Evolutionary conservation across 2,329 filamentous ascomycete genomes (phyloP).

Genomic region (Coleophoma cylindrospora): DNA sequence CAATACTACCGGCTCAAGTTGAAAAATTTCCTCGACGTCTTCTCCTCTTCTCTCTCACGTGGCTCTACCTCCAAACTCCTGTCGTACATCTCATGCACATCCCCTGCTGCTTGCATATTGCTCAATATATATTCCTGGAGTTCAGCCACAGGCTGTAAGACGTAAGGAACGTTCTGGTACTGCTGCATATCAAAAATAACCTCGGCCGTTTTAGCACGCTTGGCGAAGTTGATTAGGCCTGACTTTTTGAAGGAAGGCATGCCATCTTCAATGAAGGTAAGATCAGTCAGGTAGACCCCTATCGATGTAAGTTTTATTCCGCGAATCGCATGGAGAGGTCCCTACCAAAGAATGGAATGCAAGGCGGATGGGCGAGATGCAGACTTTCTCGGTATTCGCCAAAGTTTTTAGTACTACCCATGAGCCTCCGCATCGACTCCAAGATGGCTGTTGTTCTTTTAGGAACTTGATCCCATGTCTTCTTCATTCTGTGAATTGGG

Average conservation of each 20-base stretch:
- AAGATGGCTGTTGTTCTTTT: slow-evolving; percentile 74
- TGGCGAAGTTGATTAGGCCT: slow-evolving; percentile 96
- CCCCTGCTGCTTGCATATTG: slow-evolving; percentile 91
- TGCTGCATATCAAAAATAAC: slow-evolving; percentile 98
- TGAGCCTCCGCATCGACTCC: slow-evolving; percentile 88
- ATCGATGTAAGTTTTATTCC: slow-evolving; percentile 9
- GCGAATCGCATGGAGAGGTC: slow-evolving; percentile 4
- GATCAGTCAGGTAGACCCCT: slow-evolving; percentile 95
- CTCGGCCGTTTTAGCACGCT: slow-evolving; percentile 95
- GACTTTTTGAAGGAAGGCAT: slow-evolving; percentile 96
- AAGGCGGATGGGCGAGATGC: slow-evolving; percentile 90
- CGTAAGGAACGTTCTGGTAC: slow-evolving; percentile 97
- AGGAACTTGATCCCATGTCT: slow-evolving; percentile 93
- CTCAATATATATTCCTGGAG: slow-evolving; percentile 94
- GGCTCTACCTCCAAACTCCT: slow-evolving; percentile 92
- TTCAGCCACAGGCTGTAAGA: slow-evolving; percentile 81
- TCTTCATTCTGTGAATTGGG: slow-evolving; percentile 85
- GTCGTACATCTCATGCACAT: slow-evolving; percentile 99
- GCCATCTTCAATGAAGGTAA: slow-evolving; percentile 97
- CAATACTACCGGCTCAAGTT: no score
- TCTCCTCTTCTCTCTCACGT: slow-evolving; percentile 94
- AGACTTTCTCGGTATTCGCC: slow-evolving; percentile 91
- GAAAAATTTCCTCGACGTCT: slow-evolving; percentile 41
- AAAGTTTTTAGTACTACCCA: slow-evolving; percentile 98
- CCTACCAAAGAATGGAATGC: slow-evolving; percentile 95